phyloP scores from a whole-genome alignment of 352 stramenopile genomes.

The Globisporangium okanoganense region DNA sequence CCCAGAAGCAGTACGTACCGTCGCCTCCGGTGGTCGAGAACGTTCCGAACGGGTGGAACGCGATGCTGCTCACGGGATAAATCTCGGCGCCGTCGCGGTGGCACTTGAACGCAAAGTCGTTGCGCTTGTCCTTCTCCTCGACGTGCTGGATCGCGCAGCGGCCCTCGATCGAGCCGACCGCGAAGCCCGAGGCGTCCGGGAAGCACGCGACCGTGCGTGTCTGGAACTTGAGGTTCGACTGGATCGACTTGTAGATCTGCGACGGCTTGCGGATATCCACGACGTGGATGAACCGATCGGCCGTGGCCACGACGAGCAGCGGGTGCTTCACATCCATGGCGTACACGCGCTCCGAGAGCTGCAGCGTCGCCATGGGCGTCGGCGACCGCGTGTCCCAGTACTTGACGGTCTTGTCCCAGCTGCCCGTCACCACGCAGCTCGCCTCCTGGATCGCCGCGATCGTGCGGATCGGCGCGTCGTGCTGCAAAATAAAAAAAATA shows the following conservation, averaged over 20 bases:
- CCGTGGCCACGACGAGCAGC: slow-evolving; percentile 93
- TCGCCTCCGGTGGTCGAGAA: slow-evolving; percentile 95
- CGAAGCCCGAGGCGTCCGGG: slow-evolving; percentile 86
- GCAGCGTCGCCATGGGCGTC: slow-evolving; percentile 83
- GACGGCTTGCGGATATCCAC: slow-evolving; percentile 84
- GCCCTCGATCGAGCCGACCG: slow-evolving; percentile 89
- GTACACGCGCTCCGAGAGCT: slow-evolving; percentile 93
- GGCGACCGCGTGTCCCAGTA: slow-evolving; percentile 95
- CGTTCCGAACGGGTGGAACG: slow-evolving; percentile 92
- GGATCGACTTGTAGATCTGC: slow-evolving; percentile 85
- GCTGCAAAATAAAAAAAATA: slow-evolving; percentile 40
- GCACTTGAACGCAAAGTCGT: slow-evolving; percentile 92
- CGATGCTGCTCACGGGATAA: slow-evolving; percentile 88
- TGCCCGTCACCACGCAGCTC: slow-evolving; percentile 92
- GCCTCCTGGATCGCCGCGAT: slow-evolving; percentile 82
- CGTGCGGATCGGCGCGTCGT: slow-evolving; percentile 90
- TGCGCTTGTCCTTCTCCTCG: slow-evolving; percentile 75
- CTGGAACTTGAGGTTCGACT: slow-evolving; percentile 86
- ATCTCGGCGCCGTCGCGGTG: slow-evolving; percentile 87
- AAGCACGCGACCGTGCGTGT: slow-evolving; percentile 88
- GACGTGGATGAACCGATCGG: slow-evolving; percentile 87
- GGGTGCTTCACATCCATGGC: slow-evolving; percentile 92
- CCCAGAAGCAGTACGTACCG: slow-evolving; percentile 97
- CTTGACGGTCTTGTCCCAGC: slow-evolving; percentile 94
- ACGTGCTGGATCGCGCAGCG: slow-evolving; percentile 89